Conservation (phyloP, 176 grass and related monocot species). For the Eragrostis curvula region DNA sequence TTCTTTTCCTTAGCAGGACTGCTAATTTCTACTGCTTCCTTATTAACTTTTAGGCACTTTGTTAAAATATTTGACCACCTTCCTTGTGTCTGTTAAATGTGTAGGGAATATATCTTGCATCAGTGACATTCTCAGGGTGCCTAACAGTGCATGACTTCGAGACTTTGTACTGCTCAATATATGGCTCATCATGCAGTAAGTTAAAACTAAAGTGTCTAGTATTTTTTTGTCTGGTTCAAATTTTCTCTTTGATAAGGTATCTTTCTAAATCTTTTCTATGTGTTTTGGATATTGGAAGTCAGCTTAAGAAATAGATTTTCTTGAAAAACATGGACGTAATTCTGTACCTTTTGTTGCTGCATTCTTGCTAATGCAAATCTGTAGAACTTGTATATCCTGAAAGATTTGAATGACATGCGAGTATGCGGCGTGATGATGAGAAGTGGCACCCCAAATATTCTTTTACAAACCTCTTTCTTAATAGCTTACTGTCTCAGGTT, state of each 20-base stretch:
- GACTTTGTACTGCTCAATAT: conserved; percentile 72
- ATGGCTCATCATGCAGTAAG: conserved; percentile 67
- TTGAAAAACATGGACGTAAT: conserved; percentile 2
- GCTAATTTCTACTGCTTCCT: not conserved
- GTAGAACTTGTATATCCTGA: conserved; percentile 14
- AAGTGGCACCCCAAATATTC: conserved; percentile 22
- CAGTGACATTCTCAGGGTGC: conserved; percentile 87
- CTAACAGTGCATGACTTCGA: conserved; percentile 96
- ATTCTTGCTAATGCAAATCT: conserved; percentile 36
- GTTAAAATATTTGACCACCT: conserved; percentile 33
- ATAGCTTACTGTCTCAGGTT: conserved; percentile 20
- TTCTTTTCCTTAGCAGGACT: conserved; percentile 36
- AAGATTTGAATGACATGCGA: too few relatives aligned
- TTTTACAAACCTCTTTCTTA: conserved; percentile 27
- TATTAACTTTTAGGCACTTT: conserved; percentile 8
- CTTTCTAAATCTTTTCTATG: not conserved
- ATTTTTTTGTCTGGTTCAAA: conserved; percentile 1
- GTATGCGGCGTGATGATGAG: not conserved
- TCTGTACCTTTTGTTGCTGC: conserved; percentile 20
- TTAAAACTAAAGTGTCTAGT: conserved; percentile 40
- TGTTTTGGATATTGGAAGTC: conserved; percentile 15
- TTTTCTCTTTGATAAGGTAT: conserved; percentile 9
- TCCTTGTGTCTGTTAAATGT: conserved; percentile 39
- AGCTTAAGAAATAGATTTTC: conserved; percentile 30
- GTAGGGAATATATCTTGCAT: conserved; percentile 95